These are phyloP conservation scores for Microthlaspi erraticum DNA, from an alignment of 345 rosid species.

Conservation along the genomic window DNA sequence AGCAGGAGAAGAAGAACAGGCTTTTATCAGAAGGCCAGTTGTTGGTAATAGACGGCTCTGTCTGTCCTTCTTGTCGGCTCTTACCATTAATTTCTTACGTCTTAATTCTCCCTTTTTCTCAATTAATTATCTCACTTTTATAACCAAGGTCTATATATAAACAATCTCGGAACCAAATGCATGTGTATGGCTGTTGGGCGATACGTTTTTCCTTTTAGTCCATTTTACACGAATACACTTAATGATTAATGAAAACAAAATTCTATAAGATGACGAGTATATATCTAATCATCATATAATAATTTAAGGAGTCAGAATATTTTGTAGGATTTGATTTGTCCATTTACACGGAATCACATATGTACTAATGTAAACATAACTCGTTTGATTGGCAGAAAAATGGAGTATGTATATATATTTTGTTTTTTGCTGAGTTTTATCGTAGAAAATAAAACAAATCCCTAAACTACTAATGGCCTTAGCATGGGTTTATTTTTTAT, in stretches of 20 bases:
- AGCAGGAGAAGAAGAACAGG: constrained; percentile 42
- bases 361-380: not conserved
- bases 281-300: constrained; percentile 4
- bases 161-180: not conserved
- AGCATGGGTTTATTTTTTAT: not conserved
- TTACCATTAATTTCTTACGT: constrained; percentile 19
- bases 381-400: not conserved
- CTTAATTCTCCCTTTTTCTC: constrained; percentile 19
- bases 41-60: constrained; percentile 66
- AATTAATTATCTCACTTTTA: not conserved
- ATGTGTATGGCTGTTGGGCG: not conserved
- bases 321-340: not conserved
- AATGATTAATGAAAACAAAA: no score
- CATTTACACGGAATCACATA: not conserved
- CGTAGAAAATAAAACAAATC: not conserved
- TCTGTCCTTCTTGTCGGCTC: constrained; percentile 65
- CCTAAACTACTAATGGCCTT: not conserved
- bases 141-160: not conserved
- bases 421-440: not conserved
- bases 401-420: not conserved
- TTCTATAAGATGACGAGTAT: not conserved
- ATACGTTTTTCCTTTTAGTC: constrained; percentile 4
- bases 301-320: constrained; percentile 2
- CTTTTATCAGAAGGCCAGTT: constrained; percentile 52
- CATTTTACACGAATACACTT: not conserved